Evolutionary conservation across 768 basidiomycete species (phyloP).

Genomic region (Brasilioporus rufonigricans): DNA sequence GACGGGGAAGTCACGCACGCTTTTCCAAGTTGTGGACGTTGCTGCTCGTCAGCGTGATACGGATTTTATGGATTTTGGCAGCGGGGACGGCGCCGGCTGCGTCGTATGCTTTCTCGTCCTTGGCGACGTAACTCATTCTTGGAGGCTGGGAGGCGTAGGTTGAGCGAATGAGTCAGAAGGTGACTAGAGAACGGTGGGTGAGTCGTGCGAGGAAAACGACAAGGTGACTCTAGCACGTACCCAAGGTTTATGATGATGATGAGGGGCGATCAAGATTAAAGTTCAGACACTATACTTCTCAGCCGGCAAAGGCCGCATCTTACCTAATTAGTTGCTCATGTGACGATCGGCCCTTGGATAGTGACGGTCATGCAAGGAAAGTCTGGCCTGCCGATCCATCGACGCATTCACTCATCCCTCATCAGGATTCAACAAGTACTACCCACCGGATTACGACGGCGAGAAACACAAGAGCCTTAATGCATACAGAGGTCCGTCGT

Average conservation of each 20-base stretch:
- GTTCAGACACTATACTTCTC: constrained; percentile 21
- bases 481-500: constrained; percentile 56
- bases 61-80: constrained; percentile 97
- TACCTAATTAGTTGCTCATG: constrained; percentile 7
- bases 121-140: constrained; percentile 97
- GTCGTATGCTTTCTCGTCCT: constrained; percentile 97
- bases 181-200: constrained; percentile 45
- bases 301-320: constrained; percentile 14
- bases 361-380: constrained; percentile 42
- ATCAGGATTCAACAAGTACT: constrained; percentile 75
- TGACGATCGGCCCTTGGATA: not conserved
- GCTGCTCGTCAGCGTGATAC: constrained; percentile 97
- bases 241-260: constrained; percentile 34
- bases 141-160: constrained; percentile 7
- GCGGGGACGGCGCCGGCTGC: constrained; percentile 84
- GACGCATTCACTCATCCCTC: constrained; percentile 4
- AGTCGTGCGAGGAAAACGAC: not conserved
- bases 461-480: constrained; percentile 72
- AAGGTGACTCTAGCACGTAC: constrained; percentile 10
- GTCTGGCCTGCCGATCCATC: constrained; percentile 10
- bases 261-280: constrained; percentile 27
- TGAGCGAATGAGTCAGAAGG: constrained; percentile 72
- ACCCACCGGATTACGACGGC: constrained; percentile 73
- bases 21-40: constrained; percentile 99
- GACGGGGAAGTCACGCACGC: constrained; percentile 50